A percentile compares a stretch with the other conserved stretches of the same genome.
phyloP scores from a whole-genome alignment of 768 basidiomycete genomes.

The Dacryopinax primogenitus region DNA sequence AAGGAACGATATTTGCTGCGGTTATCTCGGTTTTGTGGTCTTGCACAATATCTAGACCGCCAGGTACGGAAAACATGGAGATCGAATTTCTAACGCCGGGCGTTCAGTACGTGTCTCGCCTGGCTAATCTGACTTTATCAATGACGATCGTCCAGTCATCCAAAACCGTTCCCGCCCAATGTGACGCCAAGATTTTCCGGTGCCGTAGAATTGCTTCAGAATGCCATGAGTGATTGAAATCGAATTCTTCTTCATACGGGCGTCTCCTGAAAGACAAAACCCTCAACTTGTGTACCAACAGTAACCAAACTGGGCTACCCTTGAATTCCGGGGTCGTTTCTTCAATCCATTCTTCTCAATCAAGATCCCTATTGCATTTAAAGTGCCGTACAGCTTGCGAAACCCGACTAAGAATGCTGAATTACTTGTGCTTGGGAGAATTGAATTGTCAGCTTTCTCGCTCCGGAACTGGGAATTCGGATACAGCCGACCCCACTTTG shows the following conservation, averaged over 20 bases:
- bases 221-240: background rate
- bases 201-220: background rate
- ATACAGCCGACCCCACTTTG: too few relatives aligned
- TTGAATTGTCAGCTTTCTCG: too few relatives aligned
- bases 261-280: background rate
- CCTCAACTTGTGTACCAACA: background rate
- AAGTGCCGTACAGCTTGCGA: too few relatives aligned
- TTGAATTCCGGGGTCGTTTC: too few relatives aligned
- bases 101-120: background rate
- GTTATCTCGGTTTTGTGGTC: constrained; percentile 39
- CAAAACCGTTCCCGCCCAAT: background rate
- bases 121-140: background rate
- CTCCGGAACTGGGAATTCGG: too few relatives aligned
- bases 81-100: background rate
- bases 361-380: too few relatives aligned
- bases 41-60: background rate
- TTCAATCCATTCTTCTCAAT: too few relatives aligned
- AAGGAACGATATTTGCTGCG: constrained; percentile 51
- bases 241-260: background rate
- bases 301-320: background rate
- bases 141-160: background rate
- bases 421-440: too few relatives aligned
- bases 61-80: background rate
- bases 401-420: too few relatives aligned
- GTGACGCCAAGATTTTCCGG: background rate